Evolutionary conservation across 2,329 filamentous ascomycete genomes (phyloP).

Genomic region (Aspergillus awamori): DNA sequence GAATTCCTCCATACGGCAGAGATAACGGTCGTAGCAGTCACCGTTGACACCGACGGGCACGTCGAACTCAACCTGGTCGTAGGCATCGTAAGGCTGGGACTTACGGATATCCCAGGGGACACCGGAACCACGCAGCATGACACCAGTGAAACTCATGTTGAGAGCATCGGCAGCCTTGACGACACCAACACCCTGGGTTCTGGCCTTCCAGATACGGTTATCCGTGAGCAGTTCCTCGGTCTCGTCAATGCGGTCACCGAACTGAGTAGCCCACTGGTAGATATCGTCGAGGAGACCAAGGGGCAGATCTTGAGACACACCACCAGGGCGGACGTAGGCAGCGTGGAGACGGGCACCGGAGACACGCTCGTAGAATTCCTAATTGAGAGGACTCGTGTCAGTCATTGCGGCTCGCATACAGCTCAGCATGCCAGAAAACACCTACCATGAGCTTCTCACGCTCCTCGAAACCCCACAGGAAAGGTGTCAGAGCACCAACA

Average conservation of each 20-base stretch:
- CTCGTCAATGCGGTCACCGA: conserved; percentile 96
- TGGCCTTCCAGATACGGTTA: conserved; percentile 98
- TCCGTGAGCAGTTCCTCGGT: conserved; percentile 98
- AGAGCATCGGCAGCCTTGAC: conserved; percentile 91
- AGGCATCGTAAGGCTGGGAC: conserved; percentile 95
- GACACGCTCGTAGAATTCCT: conserved; percentile 99
- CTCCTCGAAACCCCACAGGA: conserved; percentile 99
- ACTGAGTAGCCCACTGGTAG: conserved; percentile 99
- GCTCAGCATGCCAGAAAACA: conserved; percentile 10
- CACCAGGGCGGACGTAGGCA: conserved; percentile 93
- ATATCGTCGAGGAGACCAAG: conserved; percentile 95
- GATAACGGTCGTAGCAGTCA: conserved; percentile 98
- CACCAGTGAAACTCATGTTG: conserved; percentile 93
- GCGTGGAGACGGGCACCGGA: conserved; percentile 96
- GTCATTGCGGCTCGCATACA: neutral
- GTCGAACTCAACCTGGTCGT: conserved; percentile 97
- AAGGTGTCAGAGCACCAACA: conserved; percentile 94
- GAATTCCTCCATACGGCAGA: conserved; percentile 99
- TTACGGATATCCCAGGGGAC: conserved; percentile 97
- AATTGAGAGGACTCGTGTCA: conserved; percentile 10
- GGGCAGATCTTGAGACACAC: conserved; percentile 94
- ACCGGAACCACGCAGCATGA: conserved; percentile 96
- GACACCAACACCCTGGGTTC: conserved; percentile 88
- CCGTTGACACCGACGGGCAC: conserved; percentile 95
- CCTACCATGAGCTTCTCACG: conserved; percentile 99